Percentiles rank a stretch among this genome's conserved stretches.
These are phyloP conservation scores for Phytophthora agathidicida DNA, from an alignment of 352 stramenopile genomes.

Conservation along the genomic window DNA sequence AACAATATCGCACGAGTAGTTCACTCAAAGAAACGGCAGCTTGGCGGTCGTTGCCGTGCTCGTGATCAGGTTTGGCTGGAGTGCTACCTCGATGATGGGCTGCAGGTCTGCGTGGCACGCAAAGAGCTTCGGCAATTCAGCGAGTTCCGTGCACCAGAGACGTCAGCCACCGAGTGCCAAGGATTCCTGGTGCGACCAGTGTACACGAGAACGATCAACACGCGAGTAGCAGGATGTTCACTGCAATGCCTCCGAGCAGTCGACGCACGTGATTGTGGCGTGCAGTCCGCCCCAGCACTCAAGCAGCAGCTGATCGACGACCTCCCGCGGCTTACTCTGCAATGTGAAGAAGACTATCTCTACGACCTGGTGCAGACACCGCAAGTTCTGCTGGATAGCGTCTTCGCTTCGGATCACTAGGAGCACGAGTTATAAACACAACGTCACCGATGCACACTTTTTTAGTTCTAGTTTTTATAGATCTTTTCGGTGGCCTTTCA, in stretches of 20 bases:
- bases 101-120: conserved; percentile 47
- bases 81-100: conserved; percentile 44
- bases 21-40: conserved; percentile 26
- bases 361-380: conserved; percentile 42
- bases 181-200: conserved; percentile 47
- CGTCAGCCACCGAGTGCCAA: conserved; percentile 39
- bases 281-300: conserved; percentile 19
- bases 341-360: conserved; percentile 52
- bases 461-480: too few relatives aligned
- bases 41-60: conserved; percentile 15
- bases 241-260: conserved; percentile 47
- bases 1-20: conserved; percentile 40
- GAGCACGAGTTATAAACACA: too few relatives aligned
- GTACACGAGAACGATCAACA: conserved; percentile 29
- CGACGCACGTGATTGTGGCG: conserved; percentile 28
- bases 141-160: conserved; percentile 29
- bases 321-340: conserved; percentile 45
- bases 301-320: conserved; percentile 44
- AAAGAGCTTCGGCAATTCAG: conserved; percentile 51
- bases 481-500: too few relatives aligned
- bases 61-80: conserved; percentile 50
- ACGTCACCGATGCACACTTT: too few relatives aligned
- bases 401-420: conserved; percentile 14
- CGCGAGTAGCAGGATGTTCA: conserved; percentile 35
- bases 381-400: conserved; percentile 34